Evolutionary conservation across 1,139 yeast genomes (phyloP).

Genomic region (Sugiyamaella japonica): DNA sequence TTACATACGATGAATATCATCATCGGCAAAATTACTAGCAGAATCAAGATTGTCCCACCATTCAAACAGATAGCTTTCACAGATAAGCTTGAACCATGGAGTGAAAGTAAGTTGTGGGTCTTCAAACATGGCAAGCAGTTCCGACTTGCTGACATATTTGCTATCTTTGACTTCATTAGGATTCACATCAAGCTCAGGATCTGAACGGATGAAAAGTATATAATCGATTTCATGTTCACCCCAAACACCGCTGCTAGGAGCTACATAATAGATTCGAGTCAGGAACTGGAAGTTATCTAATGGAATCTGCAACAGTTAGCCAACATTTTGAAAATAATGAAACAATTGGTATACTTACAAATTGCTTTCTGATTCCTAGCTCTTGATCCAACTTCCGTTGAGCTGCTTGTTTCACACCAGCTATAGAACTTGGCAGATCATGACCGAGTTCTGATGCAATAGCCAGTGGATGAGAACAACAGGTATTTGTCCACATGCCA

Average conservation of each 20-base stretch:
- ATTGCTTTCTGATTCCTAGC: slow-evolving; percentile 70
- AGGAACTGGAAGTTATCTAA: slow-evolving; percentile 70
- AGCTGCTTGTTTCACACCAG: slow-evolving; percentile 86
- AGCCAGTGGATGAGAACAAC: slow-evolving; percentile 96
- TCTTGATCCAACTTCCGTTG: slow-evolving; percentile 90
- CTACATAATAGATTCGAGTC: slow-evolving; percentile 92
- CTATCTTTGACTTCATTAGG: slow-evolving; percentile 75
- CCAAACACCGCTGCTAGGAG: slow-evolving; percentile 85
- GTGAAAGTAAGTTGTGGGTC: slow-evolving; percentile 68
- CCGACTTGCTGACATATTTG: slow-evolving; percentile 67
- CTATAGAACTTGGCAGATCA: slow-evolving; percentile 58
- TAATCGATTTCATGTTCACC: slow-evolving; percentile 98
- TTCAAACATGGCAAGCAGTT: slow-evolving; percentile 73
- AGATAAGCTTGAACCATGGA: slow-evolving; percentile 97
- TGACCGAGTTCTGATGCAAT: slow-evolving; percentile 76
- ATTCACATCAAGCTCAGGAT: slow-evolving; percentile 59
- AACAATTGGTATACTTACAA: slow-evolving; percentile 40
- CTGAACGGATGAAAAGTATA: slow-evolving; percentile 72
- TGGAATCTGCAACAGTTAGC: slow-evolving; percentile 45
- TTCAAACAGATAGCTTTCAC: slow-evolving; percentile 82
- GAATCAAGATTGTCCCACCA: slow-evolving; percentile 87
- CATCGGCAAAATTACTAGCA: slow-evolving; percentile 46
- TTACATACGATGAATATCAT: slow-evolving; percentile 33
- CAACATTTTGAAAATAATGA: too few species aligned
- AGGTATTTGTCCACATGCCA: slow-evolving; percentile 96